Evolutionary conservation across 306 rosid genomes (phyloP), one percentile per base, ranked within the genome.

Genomic region (Vachellia pachyceras): DNA sequence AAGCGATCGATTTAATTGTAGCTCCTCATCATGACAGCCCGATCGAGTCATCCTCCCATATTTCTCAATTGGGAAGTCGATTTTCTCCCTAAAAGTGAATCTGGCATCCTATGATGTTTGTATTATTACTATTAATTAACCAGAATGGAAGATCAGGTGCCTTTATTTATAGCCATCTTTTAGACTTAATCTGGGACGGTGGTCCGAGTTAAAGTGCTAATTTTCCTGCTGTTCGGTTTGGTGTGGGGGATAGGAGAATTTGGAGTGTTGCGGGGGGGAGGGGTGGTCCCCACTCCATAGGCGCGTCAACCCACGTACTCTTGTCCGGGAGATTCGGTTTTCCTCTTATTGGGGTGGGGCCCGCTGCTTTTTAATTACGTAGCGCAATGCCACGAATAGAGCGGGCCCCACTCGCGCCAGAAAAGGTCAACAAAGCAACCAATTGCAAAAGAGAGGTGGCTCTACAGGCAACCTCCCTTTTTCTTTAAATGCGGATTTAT

Each of bases 391-490:
- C 73, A 80, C 67, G 75, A 71, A 69, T 58, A 39, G 23, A 50
- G 66, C 0, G 94, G 98, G 92, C 0, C 97, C 97, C 96, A 85
- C 84, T 86, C 82, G n/a, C 87, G 25, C 50, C 18, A 35, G 15
- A 64, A 72, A 73, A 88, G 86, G 93, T 92, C 96, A 92, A 94
- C 85, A 86, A 92, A 90, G 90, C 58, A 85, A 68, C 98, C 91
- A 92, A 94, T 92, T 15, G 61, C 29, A n/a, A 66, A 73, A 72
- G 92, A 89, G 91, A 85, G 91, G 75, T 37, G 82, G 76, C 65
- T 80, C 81, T 76, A 46, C 75, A 67, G 79, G 87, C 92, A 94
- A 92, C 92, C 12, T 23, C 85, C 88, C 90, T 88, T 90, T 90
- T 85, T 82, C 87, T 88, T 89, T 77, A 80, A 89, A 82, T 87